phyloP scores from a whole-genome alignment of 345 rosid genomes.

The Syzygium oleosum region DNA sequence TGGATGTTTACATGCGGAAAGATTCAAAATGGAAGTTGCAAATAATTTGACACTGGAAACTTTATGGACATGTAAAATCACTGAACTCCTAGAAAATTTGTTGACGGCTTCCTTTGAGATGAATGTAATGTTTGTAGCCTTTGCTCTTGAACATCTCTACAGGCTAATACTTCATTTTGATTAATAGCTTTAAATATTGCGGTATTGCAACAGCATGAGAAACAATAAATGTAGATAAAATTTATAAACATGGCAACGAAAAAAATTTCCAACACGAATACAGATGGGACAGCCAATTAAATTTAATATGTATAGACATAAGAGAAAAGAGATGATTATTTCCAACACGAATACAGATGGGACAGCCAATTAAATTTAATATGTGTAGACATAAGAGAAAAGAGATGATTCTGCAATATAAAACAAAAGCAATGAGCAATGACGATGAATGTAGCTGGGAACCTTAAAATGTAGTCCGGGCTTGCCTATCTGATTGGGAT shows the following conservation, averaged over 20 bases:
- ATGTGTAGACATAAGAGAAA: slow-evolving; percentile 1
- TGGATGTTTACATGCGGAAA: neutral
- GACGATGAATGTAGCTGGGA: neutral
- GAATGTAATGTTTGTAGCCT: neutral
- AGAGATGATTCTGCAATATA: neutral
- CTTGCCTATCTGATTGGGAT: slow-evolving; percentile 56
- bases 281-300: neutral
- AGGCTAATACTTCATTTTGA: neutral
- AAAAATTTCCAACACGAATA: neutral
- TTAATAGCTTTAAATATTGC: neutral
- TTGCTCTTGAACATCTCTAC: neutral
- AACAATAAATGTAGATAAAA: neutral
- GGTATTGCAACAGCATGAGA: neutral
- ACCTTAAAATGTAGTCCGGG: slow-evolving; percentile 75
- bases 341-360: too few relatives aligned
- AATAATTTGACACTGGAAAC: neutral
- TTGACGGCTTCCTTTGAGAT: neutral
- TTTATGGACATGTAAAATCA: neutral
- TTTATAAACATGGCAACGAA: neutral
- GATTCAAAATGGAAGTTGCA: neutral
- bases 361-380: neutral
- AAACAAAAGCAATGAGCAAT: neutral
- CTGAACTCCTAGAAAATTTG: neutral
- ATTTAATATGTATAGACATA: neutral
- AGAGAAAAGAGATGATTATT: neutral